Conservation (phyloP, 2,329 filamentous ascomycete species). For the Coniochaeta pulveracea region DNA sequence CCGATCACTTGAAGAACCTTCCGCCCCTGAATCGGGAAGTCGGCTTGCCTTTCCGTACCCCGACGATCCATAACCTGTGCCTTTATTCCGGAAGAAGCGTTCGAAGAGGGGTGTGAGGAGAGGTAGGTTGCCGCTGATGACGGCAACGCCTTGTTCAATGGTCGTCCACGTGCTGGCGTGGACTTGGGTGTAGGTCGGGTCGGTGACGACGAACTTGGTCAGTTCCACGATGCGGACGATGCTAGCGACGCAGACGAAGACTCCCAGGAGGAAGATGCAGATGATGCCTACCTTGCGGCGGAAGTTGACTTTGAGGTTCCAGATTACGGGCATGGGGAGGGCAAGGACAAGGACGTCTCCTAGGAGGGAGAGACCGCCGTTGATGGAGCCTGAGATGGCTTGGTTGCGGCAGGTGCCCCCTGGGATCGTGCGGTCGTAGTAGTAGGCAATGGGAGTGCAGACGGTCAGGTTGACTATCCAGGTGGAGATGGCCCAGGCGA, state of each 20-base stretch:
- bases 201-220: slow-evolving; percentile 6
- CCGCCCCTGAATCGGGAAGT: too few species aligned
- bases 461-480: slow-evolving; percentile 11
- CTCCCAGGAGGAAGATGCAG: slow-evolving; percentile 7
- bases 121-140: slow-evolving; percentile 6
- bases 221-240: slow-evolving; percentile 4
- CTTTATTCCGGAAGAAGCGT: slow-evolving; percentile 6
- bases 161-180: slow-evolving; percentile 9
- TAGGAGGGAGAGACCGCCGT: slow-evolving; percentile 8
- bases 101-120: slow-evolving; percentile 6
- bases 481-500: slow-evolving; percentile 10
- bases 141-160: slow-evolving; percentile 6
- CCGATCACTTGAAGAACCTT: neutral
- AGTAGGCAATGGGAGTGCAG: slow-evolving; percentile 10
- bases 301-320: slow-evolving; percentile 5
- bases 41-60: neutral
- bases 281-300: slow-evolving; percentile 7
- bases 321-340: slow-evolving; percentile 1
- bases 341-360: neutral
- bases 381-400: slow-evolving; percentile 9
- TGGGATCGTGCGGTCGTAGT: slow-evolving; percentile 10
- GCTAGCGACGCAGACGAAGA: slow-evolving; percentile 7
- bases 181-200: slow-evolving; percentile 8
- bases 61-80: neutral
- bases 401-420: slow-evolving; percentile 9